Evolutionary conservation across 2,329 filamentous ascomycete species (phyloP).

Genomic region (Arachnopeziza araneosa): DNA sequence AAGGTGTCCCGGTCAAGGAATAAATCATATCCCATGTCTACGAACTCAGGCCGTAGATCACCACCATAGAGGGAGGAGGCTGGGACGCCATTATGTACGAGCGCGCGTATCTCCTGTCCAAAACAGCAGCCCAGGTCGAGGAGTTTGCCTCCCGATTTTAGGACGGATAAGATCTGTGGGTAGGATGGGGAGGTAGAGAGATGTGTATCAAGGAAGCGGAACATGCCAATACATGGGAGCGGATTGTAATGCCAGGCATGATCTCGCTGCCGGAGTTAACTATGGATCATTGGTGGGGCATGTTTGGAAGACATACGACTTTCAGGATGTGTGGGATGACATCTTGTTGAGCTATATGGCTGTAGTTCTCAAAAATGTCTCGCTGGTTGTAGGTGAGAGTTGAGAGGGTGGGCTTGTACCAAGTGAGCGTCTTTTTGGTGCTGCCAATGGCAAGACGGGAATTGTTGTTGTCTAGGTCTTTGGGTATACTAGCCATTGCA

Average conservation of each 20-base stretch:
- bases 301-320: slow-evolving; percentile 4
- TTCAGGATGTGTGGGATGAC: slow-evolving; percentile 11
- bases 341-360: slow-evolving; percentile 5
- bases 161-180: slow-evolving; percentile 3
- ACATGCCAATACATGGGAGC: slow-evolving; percentile 21
- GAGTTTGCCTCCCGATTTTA: slow-evolving; percentile 9
- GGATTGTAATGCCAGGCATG: slow-evolving; percentile 16
- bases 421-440: slow-evolving; percentile 7
- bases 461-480: background rate
- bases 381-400: slow-evolving; percentile 4
- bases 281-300: background rate
- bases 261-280: slow-evolving; percentile 13
- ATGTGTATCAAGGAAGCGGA: slow-evolving; percentile 14
- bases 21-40: slow-evolving; percentile 33
- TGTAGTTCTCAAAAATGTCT: slow-evolving; percentile 15
- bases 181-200: slow-evolving; percentile 12
- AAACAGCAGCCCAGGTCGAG: slow-evolving; percentile 37
- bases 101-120: slow-evolving; percentile 35
- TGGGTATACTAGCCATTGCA: background rate
- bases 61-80: slow-evolving; percentile 28
- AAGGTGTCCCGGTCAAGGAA: slow-evolving; percentile 32
- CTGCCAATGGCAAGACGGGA: slow-evolving; percentile 3
- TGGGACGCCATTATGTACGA: slow-evolving; percentile 32
- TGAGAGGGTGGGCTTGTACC: slow-evolving; percentile 10
- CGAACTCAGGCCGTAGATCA: slow-evolving; percentile 30